Evolutionary conservation across 106 monocot species (phyloP).

Genomic region (Agapanthus africanus): DNA sequence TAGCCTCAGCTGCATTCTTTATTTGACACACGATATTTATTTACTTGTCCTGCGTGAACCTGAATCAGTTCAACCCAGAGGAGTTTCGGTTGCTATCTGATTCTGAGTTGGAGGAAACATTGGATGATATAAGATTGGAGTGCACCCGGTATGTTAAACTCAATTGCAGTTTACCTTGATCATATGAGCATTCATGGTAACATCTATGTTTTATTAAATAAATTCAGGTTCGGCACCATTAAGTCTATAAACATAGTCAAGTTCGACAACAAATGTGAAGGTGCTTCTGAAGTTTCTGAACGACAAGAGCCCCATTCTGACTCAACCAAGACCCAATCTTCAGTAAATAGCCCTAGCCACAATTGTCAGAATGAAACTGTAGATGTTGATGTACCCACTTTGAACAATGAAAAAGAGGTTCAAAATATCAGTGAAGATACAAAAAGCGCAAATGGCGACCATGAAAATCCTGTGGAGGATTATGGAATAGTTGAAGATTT

Average conservation of each 20-base stretch:
- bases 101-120: constrained; percentile 57
- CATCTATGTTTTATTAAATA: constrained; percentile 1
- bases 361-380: constrained; percentile 9
- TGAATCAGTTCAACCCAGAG: constrained; percentile 52
- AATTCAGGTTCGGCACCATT: constrained; percentile 78
- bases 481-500: too few species aligned
- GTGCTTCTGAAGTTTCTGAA: constrained; percentile 2
- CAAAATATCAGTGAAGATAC: constrained; percentile 10
- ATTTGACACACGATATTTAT: not conserved
- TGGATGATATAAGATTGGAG: constrained; percentile 83
- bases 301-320: not conserved
- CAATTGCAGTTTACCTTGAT: not conserved
- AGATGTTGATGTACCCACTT: not conserved
- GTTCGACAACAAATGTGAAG: not conserved
- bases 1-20: not conserved
- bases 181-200: not conserved
- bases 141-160: constrained; percentile 49
- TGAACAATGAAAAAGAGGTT: not conserved
- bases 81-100: constrained; percentile 36
- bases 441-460: not conserved
- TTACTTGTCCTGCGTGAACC: not conserved
- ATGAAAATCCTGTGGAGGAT: constrained; percentile 2
- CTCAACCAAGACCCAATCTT: not conserved
- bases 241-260: constrained; percentile 64
- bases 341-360: not conserved